Conservation (phyloP, 495 filamentous ascomycete genomes). For the Neurospora sp. region DNA sequence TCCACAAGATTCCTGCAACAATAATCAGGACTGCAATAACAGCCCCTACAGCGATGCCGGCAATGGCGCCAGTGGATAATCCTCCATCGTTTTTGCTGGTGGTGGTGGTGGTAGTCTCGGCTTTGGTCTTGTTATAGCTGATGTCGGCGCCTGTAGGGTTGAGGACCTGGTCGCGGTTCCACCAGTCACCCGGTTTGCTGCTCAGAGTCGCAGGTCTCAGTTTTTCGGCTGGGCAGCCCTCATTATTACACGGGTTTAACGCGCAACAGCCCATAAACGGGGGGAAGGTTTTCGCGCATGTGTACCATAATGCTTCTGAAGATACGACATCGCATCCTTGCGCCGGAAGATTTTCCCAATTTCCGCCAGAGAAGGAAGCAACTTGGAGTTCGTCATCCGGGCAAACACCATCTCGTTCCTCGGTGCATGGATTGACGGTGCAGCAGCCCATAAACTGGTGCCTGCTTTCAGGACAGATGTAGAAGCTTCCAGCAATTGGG, state of each 20-base stretch:
- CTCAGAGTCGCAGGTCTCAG: too few relatives aligned
- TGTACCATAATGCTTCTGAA: conserved; percentile 19
- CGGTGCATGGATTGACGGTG: conserved; percentile 19
- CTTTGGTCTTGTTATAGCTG: neutral
- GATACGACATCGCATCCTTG: conserved; percentile 9
- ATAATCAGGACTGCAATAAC: neutral
- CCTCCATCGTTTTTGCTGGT: neutral
- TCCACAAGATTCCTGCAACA: conserved; percentile 1
- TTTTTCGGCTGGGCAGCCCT: too few relatives aligned
- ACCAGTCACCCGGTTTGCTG: too few relatives aligned
- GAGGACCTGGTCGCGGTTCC: neutral
- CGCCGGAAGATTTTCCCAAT: neutral
- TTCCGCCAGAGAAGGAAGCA: conserved; percentile 11
- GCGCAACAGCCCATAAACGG: conserved; percentile 26
- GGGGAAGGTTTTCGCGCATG: conserved; percentile 6
- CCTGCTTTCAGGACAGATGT: conserved; percentile 16
- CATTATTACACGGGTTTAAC: too few relatives aligned
- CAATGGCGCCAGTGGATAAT: conserved; percentile 7
- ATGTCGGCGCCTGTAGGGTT: neutral
- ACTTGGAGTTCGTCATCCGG: conserved; percentile 9
- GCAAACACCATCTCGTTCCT: conserved; percentile 13
- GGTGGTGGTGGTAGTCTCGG: neutral
- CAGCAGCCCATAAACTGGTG: conserved; percentile 28
- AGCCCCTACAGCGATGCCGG: conserved; percentile 6
- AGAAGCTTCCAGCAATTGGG: conserved; percentile 17